Evolutionary conservation across 129 eudicot genomes (phyloP).

Genomic region (Artemisia annua): DNA sequence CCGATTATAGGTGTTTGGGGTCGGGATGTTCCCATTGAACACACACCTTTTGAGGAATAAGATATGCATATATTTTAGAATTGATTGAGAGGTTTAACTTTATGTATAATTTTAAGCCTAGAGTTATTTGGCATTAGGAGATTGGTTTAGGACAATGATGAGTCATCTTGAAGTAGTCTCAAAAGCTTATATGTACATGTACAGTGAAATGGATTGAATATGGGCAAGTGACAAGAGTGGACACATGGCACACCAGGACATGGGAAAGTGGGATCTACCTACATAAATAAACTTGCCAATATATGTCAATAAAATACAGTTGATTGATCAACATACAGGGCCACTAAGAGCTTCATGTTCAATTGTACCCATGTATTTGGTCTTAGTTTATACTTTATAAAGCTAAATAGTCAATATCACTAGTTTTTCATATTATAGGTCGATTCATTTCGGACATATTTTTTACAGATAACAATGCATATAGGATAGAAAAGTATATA

Average conservation of each 20-base stretch:
- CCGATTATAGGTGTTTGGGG: no score
- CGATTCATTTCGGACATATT: no score
- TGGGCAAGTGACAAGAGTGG: neutral
- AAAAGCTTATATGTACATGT: neutral
- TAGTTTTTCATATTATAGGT: neutral
- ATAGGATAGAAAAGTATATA: no score
- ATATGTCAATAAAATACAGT: slow-evolving; percentile 2
- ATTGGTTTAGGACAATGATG: no score
- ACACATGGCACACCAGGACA: slow-evolving; percentile 33
- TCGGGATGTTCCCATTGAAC: no score
- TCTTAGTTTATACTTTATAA: neutral
- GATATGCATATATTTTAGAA: no score
- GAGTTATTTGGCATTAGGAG: no score
- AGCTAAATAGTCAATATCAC: no score
- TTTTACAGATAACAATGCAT: no score
- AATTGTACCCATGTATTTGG: neutral
- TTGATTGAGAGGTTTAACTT: neutral
- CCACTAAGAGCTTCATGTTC: neutral
- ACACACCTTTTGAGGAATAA: no score
- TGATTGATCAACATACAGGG: slow-evolving; percentile 15
- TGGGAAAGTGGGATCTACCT: slow-evolving; percentile 28
- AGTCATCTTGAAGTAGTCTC: no score
- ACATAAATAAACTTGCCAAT: slow-evolving; percentile 20
- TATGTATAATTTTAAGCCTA: neutral
- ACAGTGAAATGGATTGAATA: neutral